phyloP scores from a whole-genome alignment of 2,329 filamentous ascomycete genomes.

The Colletotrichum euphorbiae region DNA sequence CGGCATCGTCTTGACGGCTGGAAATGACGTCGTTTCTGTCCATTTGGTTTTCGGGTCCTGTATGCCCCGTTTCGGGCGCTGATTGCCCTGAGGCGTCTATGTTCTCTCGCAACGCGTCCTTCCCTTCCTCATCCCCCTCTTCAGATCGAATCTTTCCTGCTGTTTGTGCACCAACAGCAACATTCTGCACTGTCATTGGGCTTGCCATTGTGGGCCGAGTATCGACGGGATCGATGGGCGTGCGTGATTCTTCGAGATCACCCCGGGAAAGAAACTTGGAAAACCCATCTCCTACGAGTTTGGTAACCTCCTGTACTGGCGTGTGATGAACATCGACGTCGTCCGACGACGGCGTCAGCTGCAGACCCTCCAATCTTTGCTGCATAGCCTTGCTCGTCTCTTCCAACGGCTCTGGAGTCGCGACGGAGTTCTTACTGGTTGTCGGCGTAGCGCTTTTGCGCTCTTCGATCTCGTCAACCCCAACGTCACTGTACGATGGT shows the following conservation, averaged over 20 bases:
- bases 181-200: conserved; percentile 23
- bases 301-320: conserved; percentile 16
- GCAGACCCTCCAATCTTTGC: conserved; percentile 34
- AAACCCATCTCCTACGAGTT: conserved; percentile 7
- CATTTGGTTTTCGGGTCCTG: conserved; percentile 38
- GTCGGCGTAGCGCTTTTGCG: conserved; percentile 38
- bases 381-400: conserved; percentile 26
- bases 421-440: conserved; percentile 31
- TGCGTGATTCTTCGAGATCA: not conserved
- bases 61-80: conserved; percentile 37
- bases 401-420: conserved; percentile 26
- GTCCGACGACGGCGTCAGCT: conserved; percentile 29
- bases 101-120: not conserved
- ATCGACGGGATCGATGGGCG: conserved; percentile 3
- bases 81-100: conserved; percentile 27
- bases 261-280: conserved; percentile 3
- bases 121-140: not conserved
- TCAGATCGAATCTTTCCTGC: not conserved
- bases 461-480: conserved; percentile 41
- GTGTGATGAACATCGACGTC: conserved; percentile 23
- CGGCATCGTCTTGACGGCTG: conserved; percentile 13
- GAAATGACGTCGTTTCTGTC: conserved; percentile 23
- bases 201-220: conserved; percentile 9
- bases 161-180: not conserved
- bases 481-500: conserved; percentile 54